Evolutionary conservation across 106 monocot species (phyloP).

Genomic region (Narthecium ossifragum): DNA sequence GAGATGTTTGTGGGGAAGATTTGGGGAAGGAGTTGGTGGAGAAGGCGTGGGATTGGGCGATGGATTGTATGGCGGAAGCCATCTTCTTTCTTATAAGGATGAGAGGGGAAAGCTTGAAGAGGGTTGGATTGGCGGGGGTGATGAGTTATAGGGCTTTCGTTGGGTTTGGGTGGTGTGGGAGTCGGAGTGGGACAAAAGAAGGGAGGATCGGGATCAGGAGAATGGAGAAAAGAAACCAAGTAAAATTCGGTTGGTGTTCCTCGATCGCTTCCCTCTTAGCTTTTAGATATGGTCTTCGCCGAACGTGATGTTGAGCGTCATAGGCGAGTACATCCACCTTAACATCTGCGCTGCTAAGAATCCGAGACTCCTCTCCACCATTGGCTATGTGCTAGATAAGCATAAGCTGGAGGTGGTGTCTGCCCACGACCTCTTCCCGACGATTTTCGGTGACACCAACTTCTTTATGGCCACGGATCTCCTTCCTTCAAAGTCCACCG

Average conservation of each 20-base stretch:
- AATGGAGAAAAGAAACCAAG: too few species aligned
- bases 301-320: constrained; percentile 45
- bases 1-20: background rate
- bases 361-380: constrained; percentile 19
- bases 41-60: background rate
- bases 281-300: constrained; percentile 54
- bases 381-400: constrained; percentile 44
- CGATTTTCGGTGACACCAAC: too few species aligned
- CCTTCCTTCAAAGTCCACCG: too few species aligned
- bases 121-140: too few species aligned
- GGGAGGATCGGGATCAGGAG: background rate
- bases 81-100: too few species aligned
- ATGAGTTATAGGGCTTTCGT: too few species aligned
- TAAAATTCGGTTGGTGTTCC: too few species aligned
- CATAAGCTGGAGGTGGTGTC: constrained; percentile 49
- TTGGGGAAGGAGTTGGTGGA: background rate
- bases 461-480: too few species aligned
- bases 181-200: too few species aligned
- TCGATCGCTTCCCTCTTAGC: constrained; percentile 2
- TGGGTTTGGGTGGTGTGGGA: too few species aligned
- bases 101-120: too few species aligned
- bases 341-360: constrained; percentile 43
- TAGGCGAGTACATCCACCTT: constrained; percentile 42
- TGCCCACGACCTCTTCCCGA: too few species aligned
- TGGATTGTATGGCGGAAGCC: background rate